Percentiles rank a stretch among this genome's conserved stretches.
These are phyloP conservation scores for Trichoderma citrinoviride DNA, from an alignment of 2,329 filamentous ascomycete genomes.

Conservation along the genomic window DNA sequence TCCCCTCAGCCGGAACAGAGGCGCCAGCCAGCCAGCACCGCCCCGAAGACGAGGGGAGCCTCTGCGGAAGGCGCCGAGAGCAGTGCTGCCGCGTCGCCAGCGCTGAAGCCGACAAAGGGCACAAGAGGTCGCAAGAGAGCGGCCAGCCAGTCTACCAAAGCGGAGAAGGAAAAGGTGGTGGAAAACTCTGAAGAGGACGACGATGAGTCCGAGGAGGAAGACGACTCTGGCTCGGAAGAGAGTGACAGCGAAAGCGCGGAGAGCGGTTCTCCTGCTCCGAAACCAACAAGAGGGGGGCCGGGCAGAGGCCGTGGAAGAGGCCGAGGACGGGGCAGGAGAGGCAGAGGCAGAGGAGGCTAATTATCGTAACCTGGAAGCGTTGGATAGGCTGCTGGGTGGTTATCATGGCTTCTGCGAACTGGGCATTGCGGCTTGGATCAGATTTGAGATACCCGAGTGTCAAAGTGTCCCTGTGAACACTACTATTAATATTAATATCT, in stretches of 20 bases:
- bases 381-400: neutral
- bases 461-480: neutral
- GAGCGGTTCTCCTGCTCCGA: slow-evolving; percentile 40
- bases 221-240: slow-evolving; percentile 34
- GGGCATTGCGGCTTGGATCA: slow-evolving; percentile 6
- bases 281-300: slow-evolving; percentile 35
- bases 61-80: slow-evolving; percentile 50
- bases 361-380: no score
- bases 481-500: neutral
- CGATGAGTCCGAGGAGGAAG: slow-evolving; percentile 30
- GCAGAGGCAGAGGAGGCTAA: slow-evolving; percentile 30
- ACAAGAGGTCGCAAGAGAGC: slow-evolving; percentile 45
- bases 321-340: slow-evolving; percentile 36
- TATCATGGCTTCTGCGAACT: neutral
- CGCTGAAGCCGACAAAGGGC: slow-evolving; percentile 41
- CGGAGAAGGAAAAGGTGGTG: slow-evolving; percentile 32
- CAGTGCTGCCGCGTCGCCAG: slow-evolving; percentile 36
- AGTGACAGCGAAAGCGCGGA: slow-evolving; percentile 37
- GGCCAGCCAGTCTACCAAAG: slow-evolving; percentile 41
- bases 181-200: slow-evolving; percentile 38
- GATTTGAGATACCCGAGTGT: slow-evolving; percentile 15
- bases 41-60: slow-evolving; percentile 37
- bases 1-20: slow-evolving; percentile 40
- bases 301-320: slow-evolving; percentile 34
- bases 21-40: slow-evolving; percentile 44